Conservation (phyloP, 192 early-diverging fungal genomes). For the Pecoramyces ruminantium region DNA sequence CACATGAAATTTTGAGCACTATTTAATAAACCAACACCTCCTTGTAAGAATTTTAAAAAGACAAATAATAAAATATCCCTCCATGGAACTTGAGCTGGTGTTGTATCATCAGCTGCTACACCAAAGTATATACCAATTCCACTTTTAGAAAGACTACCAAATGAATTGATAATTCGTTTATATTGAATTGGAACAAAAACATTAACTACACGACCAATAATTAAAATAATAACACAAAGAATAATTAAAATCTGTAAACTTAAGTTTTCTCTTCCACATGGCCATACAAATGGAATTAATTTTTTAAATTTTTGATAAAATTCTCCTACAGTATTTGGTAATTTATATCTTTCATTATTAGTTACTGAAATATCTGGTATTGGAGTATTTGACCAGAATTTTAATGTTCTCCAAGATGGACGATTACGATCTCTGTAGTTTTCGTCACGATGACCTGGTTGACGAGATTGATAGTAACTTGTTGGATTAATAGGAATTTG, state of each 20-base stretch:
- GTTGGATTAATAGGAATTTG: not conserved
- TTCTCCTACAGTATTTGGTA: not conserved
- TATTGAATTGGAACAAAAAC: conserved; percentile 70
- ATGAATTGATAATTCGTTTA: conserved; percentile 54
- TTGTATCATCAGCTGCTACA: not conserved
- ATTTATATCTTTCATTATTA: not conserved
- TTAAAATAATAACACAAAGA: not conserved
- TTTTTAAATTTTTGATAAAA: not conserved
- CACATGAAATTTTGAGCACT: conserved; percentile 71
- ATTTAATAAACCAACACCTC: conserved; percentile 56
- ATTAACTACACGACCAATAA: conserved; percentile 46
- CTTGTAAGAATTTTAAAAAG: conserved; percentile 54
- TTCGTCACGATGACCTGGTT: not conserved
- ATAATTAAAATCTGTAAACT: not conserved
- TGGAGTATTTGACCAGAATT: not conserved
- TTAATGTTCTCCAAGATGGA: not conserved
- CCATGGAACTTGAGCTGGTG: conserved; percentile 22
- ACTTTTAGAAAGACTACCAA: conserved; percentile 11
- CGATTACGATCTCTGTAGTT: not conserved
- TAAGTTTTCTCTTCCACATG: not conserved
- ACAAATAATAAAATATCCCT: conserved; percentile 39
- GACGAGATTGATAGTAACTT: not conserved
- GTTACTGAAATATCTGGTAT: not conserved
- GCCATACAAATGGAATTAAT: not conserved
- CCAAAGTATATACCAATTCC: not conserved